phyloP scores from a whole-genome alignment of 202 grass and related monocot species.

The Saccharum hybrid region DNA sequence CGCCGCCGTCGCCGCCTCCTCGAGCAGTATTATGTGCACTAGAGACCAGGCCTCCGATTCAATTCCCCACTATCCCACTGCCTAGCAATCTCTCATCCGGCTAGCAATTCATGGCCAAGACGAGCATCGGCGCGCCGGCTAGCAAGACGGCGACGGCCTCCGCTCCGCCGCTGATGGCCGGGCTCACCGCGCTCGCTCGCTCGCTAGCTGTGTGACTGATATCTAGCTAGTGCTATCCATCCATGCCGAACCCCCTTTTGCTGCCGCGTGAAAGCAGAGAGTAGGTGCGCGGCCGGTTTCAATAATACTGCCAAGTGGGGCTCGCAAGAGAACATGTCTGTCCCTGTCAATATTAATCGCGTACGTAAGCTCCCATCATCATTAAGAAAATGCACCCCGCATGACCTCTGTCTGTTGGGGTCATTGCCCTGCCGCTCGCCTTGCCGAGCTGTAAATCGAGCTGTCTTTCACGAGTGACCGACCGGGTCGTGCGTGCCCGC shows the following conservation, averaged over 20 bases:
- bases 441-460: constrained; percentile 38
- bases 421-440: neutral
- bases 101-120: neutral
- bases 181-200: neutral
- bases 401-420: constrained; percentile 26
- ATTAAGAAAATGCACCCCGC: constrained; percentile 1
- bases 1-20: neutral
- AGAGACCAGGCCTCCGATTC: neutral
- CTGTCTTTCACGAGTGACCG: constrained; percentile 10
- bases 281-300: constrained; percentile 50
- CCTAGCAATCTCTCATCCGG: constrained; percentile 16
- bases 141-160: neutral
- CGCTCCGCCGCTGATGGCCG: constrained; percentile 19
- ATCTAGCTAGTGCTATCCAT: neutral
- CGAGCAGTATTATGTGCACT: no score
- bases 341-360: constrained; percentile 36
- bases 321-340: constrained; percentile 39
- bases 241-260: neutral
- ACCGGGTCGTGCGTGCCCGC: constrained; percentile 1
- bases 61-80: neutral
- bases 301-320: constrained; percentile 48
- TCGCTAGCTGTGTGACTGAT: neutral
- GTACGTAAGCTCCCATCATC: neutral
- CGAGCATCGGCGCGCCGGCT: neutral
- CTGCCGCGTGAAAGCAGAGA: neutral